Evolutionary conservation across 257 asterid genomes (phyloP).

Genomic region (Eustoma russellianum): DNA sequence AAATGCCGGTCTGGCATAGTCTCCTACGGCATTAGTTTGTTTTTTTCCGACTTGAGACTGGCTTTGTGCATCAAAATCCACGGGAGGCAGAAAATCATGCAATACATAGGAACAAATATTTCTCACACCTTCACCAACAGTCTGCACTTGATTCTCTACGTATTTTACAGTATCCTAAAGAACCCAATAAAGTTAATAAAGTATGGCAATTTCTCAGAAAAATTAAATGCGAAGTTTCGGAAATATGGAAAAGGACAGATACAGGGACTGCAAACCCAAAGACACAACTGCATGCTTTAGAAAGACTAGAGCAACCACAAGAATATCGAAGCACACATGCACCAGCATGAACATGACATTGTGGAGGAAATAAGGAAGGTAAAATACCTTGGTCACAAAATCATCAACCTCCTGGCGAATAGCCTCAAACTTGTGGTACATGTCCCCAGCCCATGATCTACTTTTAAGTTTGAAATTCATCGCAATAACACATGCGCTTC

Average conservation of each 20-base stretch:
- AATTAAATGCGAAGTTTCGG: background rate
- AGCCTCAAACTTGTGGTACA: constrained; percentile 55
- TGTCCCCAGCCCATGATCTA: constrained; percentile 53
- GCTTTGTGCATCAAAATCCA: constrained; percentile 12
- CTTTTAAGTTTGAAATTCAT: constrained; percentile 36
- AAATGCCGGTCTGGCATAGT: constrained; percentile 5
- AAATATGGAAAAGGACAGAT: background rate
- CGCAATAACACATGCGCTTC: constrained; percentile 1
- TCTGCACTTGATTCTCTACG: constrained; percentile 55
- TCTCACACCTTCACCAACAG: constrained; percentile 48
- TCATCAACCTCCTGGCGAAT: constrained; percentile 62
- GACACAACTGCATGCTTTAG: background rate
- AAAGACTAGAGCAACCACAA: background rate
- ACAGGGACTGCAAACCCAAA: background rate
- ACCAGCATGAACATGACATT: background rate
- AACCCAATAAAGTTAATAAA: constrained; percentile 9
- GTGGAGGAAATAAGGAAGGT: constrained; percentile 1
- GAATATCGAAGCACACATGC: background rate
- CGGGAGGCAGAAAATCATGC: constrained; percentile 37
- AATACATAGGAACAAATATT: constrained; percentile 41
- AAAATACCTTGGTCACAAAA: constrained; percentile 50
- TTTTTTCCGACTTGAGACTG: constrained; percentile 10
- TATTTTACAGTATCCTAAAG: constrained; percentile 46
- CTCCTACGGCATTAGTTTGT: constrained; percentile 9
- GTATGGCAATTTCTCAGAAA: background rate